Percentiles rank a stretch among this genome's conserved stretches.
phyloP scores from a whole-genome alignment of 805 yeast genomes.

The Ogataea ganodermae region DNA sequence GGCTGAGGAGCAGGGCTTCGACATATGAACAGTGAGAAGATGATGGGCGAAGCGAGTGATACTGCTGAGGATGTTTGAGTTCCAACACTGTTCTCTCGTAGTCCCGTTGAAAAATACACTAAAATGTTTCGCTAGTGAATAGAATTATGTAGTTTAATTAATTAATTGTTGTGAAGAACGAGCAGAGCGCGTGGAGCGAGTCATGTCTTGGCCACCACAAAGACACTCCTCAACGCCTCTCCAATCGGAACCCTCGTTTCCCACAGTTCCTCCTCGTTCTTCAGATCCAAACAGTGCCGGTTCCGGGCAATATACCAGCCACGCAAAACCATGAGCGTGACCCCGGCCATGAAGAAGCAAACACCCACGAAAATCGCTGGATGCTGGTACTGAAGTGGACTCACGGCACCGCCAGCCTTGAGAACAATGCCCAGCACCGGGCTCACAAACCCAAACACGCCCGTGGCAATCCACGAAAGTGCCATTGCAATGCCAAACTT shows the following conservation, averaged over 20 bases:
- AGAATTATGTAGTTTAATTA: not conserved
- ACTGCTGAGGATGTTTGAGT: too few relatives aligned
- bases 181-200: too few relatives aligned
- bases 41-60: not conserved
- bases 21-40: conserved; percentile 35
- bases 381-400: conserved; percentile 50
- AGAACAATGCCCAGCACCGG: conserved; percentile 62
- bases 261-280: conserved; percentile 28
- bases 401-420: conserved; percentile 37
- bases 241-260: conserved; percentile 15
- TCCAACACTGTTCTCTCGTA: too few relatives aligned
- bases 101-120: too few relatives aligned
- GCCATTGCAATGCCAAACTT: conserved; percentile 55
- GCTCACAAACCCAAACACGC: conserved; percentile 52
- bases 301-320: conserved; percentile 60
- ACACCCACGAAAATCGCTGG: conserved; percentile 62
- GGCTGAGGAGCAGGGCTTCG: conserved; percentile 77
- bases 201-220: conserved; percentile 7
- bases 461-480: conserved; percentile 49
- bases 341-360: conserved; percentile 50
- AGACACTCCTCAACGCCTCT: conserved; percentile 7
- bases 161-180: too few relatives aligned
- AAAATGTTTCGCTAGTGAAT: too few relatives aligned
- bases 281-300: conserved; percentile 14
- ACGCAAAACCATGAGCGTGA: conserved; percentile 46